These are phyloP conservation scores for Cicer cuneatum DNA, from an alignment of 306 rosid species.

Conservation along the genomic window DNA sequence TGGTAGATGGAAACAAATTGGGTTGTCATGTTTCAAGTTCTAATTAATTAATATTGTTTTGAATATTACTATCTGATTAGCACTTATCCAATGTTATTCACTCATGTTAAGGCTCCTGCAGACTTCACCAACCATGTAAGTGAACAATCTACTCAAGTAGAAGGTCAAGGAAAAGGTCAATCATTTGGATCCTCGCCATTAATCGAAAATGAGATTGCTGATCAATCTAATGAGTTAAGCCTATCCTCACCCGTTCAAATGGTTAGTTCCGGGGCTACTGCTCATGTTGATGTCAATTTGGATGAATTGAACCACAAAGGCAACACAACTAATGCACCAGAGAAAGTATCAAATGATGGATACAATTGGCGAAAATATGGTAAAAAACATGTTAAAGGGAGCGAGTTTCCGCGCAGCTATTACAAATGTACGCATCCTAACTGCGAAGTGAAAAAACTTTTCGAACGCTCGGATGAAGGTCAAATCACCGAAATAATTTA, in stretches of 20 bases:
- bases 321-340: constrained; percentile 55
- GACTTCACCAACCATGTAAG: constrained; percentile 59
- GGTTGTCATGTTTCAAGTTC: constrained; percentile 37
- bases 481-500: constrained; percentile 93
- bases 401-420: constrained; percentile 99
- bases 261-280: constrained; percentile 58
- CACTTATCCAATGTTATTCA: constrained; percentile 56
- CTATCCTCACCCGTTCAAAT: constrained; percentile 61
- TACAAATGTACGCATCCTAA: constrained; percentile 97
- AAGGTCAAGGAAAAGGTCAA: constrained; percentile 59
- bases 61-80: constrained; percentile 22
- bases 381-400: constrained; percentile 94
- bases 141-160: constrained; percentile 65
- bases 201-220: constrained; percentile 66
- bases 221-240: constrained; percentile 64
- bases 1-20: constrained; percentile 20
- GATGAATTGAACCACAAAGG: constrained; percentile 67
- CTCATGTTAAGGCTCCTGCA: constrained; percentile 76
- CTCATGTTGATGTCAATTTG: constrained; percentile 62
- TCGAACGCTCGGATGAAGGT: constrained; percentile 93
- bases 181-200: constrained; percentile 57
- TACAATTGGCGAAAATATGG: constrained; percentile 98
- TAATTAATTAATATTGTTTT: constrained; percentile 33
- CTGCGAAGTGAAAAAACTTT: constrained; percentile 97
- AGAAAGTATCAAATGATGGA: constrained; percentile 81